A percentile compares a stretch with the other conserved stretches of the same genome.
Conservation (phyloP, 2,329 filamentous ascomycete genomes). For the Exophiala calicioides region DNA sequence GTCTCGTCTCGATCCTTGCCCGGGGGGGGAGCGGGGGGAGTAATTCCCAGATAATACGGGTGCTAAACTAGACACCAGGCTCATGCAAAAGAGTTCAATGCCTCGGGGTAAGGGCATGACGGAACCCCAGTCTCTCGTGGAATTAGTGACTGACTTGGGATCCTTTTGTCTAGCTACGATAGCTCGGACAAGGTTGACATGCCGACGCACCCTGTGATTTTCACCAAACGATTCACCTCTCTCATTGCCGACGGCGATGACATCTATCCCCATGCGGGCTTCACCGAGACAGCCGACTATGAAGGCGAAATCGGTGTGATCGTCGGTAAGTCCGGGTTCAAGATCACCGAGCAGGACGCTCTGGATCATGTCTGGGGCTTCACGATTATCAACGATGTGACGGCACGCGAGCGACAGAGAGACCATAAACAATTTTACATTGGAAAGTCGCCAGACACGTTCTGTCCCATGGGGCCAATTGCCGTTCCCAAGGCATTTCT, state of each 20-base stretch:
- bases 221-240: conserved; percentile 41
- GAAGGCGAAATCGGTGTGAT: conserved; percentile 61
- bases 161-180: conserved; percentile 48
- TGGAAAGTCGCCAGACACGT: conserved; percentile 59
- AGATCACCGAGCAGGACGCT: conserved; percentile 48
- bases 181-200: conserved; percentile 59
- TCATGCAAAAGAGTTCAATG: conserved; percentile 60
- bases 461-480: conserved; percentile 59
- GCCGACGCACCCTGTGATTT: conserved; percentile 37
- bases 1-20: too few relatives aligned
- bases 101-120: conserved; percentile 56
- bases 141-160: background rate
- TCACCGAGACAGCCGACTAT: conserved; percentile 56
- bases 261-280: conserved; percentile 49
- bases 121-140: too few relatives aligned
- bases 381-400: conserved; percentile 60
- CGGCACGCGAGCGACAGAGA: conserved; percentile 54
- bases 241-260: conserved; percentile 52
- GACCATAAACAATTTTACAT: conserved; percentile 64
- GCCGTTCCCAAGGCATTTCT: conserved; percentile 52
- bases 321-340: conserved; percentile 52
- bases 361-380: conserved; percentile 58
- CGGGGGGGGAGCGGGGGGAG: too few relatives aligned
- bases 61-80: too few relatives aligned
- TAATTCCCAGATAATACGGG: conserved; percentile 1